These are phyloP conservation scores for Cylindrodendrum hubeiense DNA, from an alignment of 2,329 filamentous ascomycete genomes.

Conservation along the genomic window DNA sequence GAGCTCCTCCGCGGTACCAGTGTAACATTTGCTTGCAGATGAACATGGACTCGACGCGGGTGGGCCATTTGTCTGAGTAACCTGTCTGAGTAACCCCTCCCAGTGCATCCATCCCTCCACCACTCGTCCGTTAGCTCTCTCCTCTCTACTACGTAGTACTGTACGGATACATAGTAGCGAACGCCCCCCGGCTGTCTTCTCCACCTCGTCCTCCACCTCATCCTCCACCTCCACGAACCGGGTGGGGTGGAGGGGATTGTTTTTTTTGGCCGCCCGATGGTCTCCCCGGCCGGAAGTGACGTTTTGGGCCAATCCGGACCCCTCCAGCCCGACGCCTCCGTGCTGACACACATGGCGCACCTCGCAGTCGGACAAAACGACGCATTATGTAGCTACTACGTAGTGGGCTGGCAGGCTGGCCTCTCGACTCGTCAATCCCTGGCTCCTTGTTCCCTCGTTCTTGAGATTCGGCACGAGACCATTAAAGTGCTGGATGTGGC, in stretches of 20 bases:
- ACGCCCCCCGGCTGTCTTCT: neutral
- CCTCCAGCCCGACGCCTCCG: neutral
- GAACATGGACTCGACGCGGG: neutral
- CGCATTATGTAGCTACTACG: too few species aligned
- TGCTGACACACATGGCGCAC: neutral
- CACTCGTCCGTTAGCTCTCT: neutral
- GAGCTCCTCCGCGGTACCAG: constrained; percentile 15
- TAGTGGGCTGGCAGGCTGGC: too few species aligned
- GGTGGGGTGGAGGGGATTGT: neutral
- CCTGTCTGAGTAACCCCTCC: too few species aligned
- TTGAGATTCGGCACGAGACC: neutral
- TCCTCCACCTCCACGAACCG: neutral
- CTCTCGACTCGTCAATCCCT: neutral
- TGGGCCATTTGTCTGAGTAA: neutral
- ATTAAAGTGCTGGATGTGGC: neutral
- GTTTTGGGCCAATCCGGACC: constrained; percentile 4
- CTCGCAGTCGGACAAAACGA: neutral
- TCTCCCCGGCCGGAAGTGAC: neutral
- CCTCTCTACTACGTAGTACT: too few species aligned
- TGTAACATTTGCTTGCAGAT: neutral
- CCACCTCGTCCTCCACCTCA: neutral
- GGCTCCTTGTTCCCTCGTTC: neutral
- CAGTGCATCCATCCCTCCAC: neutral
- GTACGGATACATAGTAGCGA: too few species aligned
- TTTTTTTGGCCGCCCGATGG: neutral